Evolutionary conservation across 139 green algal species (phyloP).

Genomic region (Zygnema circumcarinatum): DNA sequence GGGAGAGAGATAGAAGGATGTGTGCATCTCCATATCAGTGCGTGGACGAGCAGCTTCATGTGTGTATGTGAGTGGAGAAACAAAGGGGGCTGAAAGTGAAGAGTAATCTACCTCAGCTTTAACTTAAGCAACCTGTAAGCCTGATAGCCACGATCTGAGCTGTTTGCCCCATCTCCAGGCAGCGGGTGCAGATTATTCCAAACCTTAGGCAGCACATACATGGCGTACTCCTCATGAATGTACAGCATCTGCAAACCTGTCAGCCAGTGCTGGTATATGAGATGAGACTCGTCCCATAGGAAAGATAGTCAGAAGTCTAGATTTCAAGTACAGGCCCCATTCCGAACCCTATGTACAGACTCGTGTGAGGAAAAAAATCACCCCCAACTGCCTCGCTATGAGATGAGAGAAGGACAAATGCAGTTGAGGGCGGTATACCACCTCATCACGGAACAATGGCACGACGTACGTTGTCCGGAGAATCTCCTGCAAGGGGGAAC

Average conservation of each 20-base stretch:
- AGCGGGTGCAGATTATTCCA: background rate
- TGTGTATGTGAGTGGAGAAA: too few species aligned
- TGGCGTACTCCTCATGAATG: constrained; percentile 43
- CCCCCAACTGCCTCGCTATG: too few species aligned
- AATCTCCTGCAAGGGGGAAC: constrained; percentile 4
- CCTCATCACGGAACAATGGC: constrained; percentile 41
- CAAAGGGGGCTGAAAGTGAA: too few species aligned
- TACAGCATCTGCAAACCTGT: constrained; percentile 35
- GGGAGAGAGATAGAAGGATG: too few species aligned
- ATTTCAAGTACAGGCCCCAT: too few species aligned
- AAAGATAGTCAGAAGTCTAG: too few species aligned
- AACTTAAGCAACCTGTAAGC: background rate
- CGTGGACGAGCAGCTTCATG: too few species aligned
- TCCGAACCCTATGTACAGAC: too few species aligned
- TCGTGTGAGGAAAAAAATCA: too few species aligned
- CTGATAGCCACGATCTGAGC: background rate
- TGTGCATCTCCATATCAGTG: too few species aligned
- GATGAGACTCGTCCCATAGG: too few species aligned
- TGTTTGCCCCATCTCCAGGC: constrained; percentile 12
- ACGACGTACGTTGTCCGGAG: constrained; percentile 33
- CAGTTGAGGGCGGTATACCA: constrained; percentile 11
- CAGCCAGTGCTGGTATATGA: background rate
- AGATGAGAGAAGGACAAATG: too few species aligned
- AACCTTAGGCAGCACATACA: constrained; percentile 44
- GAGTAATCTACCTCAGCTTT: background rate